These are phyloP conservation scores for Geotrichum cucujoidarum DNA, from an alignment of 1,139 yeast genomes.

Conservation along the genomic window DNA sequence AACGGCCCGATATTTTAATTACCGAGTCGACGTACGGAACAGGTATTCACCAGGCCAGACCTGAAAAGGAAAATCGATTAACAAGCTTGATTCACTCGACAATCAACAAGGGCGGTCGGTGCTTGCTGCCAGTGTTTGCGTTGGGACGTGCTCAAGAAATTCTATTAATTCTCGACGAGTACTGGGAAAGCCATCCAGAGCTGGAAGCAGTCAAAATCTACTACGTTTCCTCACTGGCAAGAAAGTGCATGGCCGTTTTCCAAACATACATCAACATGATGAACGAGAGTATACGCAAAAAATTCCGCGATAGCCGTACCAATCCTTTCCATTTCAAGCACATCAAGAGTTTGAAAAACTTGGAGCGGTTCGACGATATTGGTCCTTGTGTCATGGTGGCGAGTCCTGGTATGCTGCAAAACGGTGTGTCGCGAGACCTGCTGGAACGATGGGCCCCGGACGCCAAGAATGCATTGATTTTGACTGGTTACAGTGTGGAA, in stretches of 20 bases:
- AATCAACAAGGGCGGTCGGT: slow-evolving; percentile 82
- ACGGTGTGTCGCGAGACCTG: slow-evolving; percentile 86
- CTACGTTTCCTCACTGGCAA: slow-evolving; percentile 89
- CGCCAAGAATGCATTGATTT: slow-evolving; percentile 74
- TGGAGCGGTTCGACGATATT: slow-evolving; percentile 83
- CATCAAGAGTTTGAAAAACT: slow-evolving; percentile 70
- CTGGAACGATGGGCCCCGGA: slow-evolving; percentile 98
- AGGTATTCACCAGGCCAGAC: slow-evolving; percentile 89
- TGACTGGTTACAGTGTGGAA: slow-evolving; percentile 97
- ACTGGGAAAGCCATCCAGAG: slow-evolving; percentile 83
- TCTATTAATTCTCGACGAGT: slow-evolving; percentile 82
- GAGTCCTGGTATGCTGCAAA: slow-evolving; percentile 96
- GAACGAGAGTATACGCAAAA: slow-evolving; percentile 83
- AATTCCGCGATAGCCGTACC: slow-evolving; percentile 66
- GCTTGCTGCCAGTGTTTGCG: slow-evolving; percentile 90
- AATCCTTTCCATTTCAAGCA: slow-evolving; percentile 90
- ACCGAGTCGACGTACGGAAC: slow-evolving; percentile 98
- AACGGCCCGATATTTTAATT: slow-evolving; percentile 81
- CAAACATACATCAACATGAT: slow-evolving; percentile 95
- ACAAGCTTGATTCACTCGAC: slow-evolving; percentile 83
- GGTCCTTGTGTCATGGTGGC: slow-evolving; percentile 97
- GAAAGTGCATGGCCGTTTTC: slow-evolving; percentile 95
- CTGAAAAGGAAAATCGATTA: slow-evolving; percentile 75
- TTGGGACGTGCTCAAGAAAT: slow-evolving; percentile 95
- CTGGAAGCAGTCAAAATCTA: slow-evolving; percentile 76